Evolutionary conservation across 192 early-diverging fungal species (phyloP).

Genomic region (Gigaspora rosea): DNA sequence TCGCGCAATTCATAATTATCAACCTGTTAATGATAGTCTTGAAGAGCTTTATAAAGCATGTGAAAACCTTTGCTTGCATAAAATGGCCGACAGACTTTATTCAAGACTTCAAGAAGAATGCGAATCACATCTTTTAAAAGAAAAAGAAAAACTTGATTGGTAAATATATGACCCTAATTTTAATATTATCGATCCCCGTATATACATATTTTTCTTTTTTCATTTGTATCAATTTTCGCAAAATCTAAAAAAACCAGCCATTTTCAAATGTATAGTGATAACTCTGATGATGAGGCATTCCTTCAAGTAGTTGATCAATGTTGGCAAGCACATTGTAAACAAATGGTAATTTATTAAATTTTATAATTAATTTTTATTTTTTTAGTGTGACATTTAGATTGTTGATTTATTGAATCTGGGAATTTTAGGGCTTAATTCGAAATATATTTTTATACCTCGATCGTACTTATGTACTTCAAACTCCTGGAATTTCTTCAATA

Average conservation of each 20-base stretch:
- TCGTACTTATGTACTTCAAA: constrained; percentile 86
- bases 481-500: constrained; percentile 62
- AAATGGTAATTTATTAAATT: constrained; percentile 52
- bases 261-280: constrained; percentile 31
- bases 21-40: constrained; percentile 66
- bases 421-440: constrained; percentile 65
- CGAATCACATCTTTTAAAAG: constrained; percentile 52
- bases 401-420: neutral
- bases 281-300: constrained; percentile 36
- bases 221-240: neutral
- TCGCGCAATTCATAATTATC: constrained; percentile 66
- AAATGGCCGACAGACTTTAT: constrained; percentile 66
- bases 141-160: constrained; percentile 46
- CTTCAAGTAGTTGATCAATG: constrained; percentile 50
- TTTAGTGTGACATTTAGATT: neutral
- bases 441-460: constrained; percentile 91
- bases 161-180: constrained; percentile 4
- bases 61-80: constrained; percentile 79
- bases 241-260: neutral
- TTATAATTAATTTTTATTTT: neutral
- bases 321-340: constrained; percentile 71
- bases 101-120: constrained; percentile 57
- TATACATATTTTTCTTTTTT: neutral
- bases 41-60: constrained; percentile 87
- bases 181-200: too few relatives aligned